Conservation (phyloP, 768 basidiomycete species). For the Tremella mesenterica region DNA sequence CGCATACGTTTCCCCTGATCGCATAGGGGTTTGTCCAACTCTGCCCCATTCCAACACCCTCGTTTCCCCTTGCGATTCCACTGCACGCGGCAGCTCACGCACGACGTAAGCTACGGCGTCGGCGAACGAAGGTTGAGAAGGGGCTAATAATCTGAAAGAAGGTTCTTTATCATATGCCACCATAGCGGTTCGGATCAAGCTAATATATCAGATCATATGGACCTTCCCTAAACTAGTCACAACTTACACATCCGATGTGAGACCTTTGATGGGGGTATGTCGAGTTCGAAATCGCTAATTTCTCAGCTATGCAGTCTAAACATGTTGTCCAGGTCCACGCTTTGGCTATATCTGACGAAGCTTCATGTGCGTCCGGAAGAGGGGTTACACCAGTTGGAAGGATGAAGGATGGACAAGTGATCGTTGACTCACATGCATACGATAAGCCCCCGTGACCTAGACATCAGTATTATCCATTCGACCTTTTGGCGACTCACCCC, state of each 20-base stretch:
- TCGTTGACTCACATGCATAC: slow-evolving; percentile 61
- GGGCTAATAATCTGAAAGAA: slow-evolving; percentile 55
- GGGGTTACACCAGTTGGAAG: background rate
- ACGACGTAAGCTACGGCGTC: slow-evolving; percentile 26
- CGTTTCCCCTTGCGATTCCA: slow-evolving; percentile 8
- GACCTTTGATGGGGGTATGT: slow-evolving; percentile 71
- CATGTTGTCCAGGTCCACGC: too few species aligned
- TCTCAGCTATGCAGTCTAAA: slow-evolving; percentile 4
- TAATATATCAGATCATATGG: slow-evolving; percentile 50
- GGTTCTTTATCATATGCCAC: slow-evolving; percentile 55
- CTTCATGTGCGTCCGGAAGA: too few species aligned
- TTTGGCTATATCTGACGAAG: too few species aligned
- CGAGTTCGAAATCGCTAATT: slow-evolving; percentile 58
- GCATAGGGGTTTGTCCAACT: background rate
- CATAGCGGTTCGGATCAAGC: slow-evolving; percentile 62
- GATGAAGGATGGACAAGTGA: too few species aligned
- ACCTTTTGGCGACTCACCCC: slow-evolving; percentile 16
- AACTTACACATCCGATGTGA: slow-evolving; percentile 50
- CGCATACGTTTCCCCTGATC: too few species aligned
- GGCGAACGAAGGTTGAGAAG: slow-evolving; percentile 48
- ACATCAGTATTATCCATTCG: background rate
- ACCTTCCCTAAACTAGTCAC: slow-evolving; percentile 52
- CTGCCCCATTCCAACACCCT: background rate
- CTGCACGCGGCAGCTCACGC: slow-evolving; percentile 13
- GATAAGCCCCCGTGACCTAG: slow-evolving; percentile 48